Base-by-base conservation (phyloP, 805 yeast genomes). In the Kodamaea nitidulidarum region DNA sequence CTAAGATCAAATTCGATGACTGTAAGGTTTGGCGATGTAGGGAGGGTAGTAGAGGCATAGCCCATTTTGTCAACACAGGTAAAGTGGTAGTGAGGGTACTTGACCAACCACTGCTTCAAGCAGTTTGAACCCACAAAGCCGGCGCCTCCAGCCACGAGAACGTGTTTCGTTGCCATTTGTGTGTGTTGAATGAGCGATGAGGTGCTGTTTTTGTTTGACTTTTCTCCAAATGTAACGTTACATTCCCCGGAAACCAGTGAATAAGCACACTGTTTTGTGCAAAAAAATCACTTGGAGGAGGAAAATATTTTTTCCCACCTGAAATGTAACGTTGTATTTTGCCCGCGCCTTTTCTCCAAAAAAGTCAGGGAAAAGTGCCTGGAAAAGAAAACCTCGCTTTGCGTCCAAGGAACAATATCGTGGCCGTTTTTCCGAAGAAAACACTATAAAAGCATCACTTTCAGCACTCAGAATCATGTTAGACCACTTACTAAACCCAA, bases 101-200 rank as follows among this genome's bases (percentile, higher is more conserved):
- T 42, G 3, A 35, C 18, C 1, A 66, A 65, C 37, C 71, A 50
- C 38, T 56, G 53, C 8, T 65, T 57, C 10, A 71, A 58, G 34
- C 71, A 58, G 60, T 75, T 67, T 1, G 77, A 70, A 3, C 80
- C 81, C 42, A 76, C 69, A 44, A 76, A 76, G 2, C 82, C 82
- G 4, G 76, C 76, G 2, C 80, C 81, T 5, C 81, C 81, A 6
- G 81, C 70, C 4, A 76, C 70, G 21, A 76, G 54, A 8, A 73
- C 48, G 32, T 40, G 33, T 35, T 44, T 44, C 12, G 27, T 25
- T 20, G 22, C 8, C 22, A 20, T 20, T 20, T 6, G 7, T 8
- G 22, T 8, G 22, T 20, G n/a, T n/a, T n/a, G n/a, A n/a, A n/a
- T n/a, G n/a, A n/a, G n/a, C n/a, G n/a, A n/a, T n/a, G 10, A 7